Evolutionary conservation across 768 basidiomycete species (phyloP), one percentile per base, ranked within the genome.

Genomic region (Hypholoma sublateritium): DNA sequence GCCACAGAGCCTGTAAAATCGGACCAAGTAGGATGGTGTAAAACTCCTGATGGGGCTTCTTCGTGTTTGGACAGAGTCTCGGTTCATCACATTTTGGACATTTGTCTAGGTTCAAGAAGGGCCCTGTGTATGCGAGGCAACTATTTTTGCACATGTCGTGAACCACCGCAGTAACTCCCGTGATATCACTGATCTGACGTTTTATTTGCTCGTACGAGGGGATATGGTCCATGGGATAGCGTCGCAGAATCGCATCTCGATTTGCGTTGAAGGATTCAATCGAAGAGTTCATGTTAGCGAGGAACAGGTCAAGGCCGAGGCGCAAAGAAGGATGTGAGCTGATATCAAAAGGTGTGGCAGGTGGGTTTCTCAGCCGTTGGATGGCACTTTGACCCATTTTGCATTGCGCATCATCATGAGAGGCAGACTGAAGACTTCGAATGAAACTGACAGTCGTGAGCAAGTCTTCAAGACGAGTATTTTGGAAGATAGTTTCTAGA

Each of bases 121-220:
- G 62, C 2, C 61, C 67, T 0, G 64, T 65, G 71, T 60, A 73
- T 11, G 63, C 70, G 41, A 67, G 44, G 49, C 73, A 75, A 0
- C 66, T 62, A 11, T 78, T 67, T 0, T 63, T 53, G 50, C 79
- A 81, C 78, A 81, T 81, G 54, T 81, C 71, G 14, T 70, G 50
- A 0, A 62, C 39, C 9, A 81, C 57, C 0, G 71, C 43, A 7
- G 63, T 37, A 4, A 83, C 57, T 0, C 77, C 73, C 11, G 66
- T 77, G 9, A 75, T 45, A 5, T 65, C n/a, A 6, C 60, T 55
- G 9, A 75, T 53, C 3, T 45, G 42, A 2, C 60, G 32, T 44
- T 72, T 66, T 39, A 74, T 50, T 36, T 37, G 56, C 39, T 74
- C 44, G 37, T 62, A 69, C 1, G 70, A 70, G 9, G 70, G 67